phyloP scores from a whole-genome alignment of 140 eudicot species.

The Eryngium alpinum region DNA sequence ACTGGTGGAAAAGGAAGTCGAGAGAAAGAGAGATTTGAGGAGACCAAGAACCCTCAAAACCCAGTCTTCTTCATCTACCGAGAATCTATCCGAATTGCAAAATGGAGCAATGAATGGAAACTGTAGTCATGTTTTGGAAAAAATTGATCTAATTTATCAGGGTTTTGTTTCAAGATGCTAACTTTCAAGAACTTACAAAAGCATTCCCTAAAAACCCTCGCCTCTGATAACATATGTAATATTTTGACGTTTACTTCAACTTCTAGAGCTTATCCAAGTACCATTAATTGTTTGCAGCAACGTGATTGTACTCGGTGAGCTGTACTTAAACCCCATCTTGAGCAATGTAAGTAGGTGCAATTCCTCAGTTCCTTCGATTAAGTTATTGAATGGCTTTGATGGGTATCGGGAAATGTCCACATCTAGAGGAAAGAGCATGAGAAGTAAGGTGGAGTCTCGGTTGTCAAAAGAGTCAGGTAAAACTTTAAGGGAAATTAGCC shows the following conservation, averaged over 20 bases:
- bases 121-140: background rate
- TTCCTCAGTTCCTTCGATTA: constrained; percentile 16
- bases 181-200: constrained; percentile 52
- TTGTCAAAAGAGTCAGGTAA: constrained; percentile 87
- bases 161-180: constrained; percentile 36
- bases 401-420: constrained; percentile 56
- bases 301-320: constrained; percentile 26
- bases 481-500: constrained; percentile 71
- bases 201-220: constrained; percentile 42
- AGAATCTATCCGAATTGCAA: too few species aligned
- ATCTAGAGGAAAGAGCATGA: constrained; percentile 68
- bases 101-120: too few species aligned
- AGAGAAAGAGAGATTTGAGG: too few species aligned
- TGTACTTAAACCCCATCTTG: constrained; percentile 3
- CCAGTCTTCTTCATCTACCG: too few species aligned
- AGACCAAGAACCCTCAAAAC: too few species aligned
- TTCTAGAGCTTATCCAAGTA: background rate
- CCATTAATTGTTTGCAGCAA: constrained; percentile 34
- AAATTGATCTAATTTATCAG: background rate
- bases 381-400: constrained; percentile 23
- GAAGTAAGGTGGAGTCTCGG: constrained; percentile 85
- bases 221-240: constrained; percentile 14
- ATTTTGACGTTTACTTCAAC: background rate
- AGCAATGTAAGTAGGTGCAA: constrained; percentile 17
- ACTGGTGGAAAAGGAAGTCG: too few species aligned